Evolutionary conservation across 192 early-diverging fungal species (phyloP), one percentile per base, ranked within the genome.

Genomic region (Spinellus fusiger): DNA sequence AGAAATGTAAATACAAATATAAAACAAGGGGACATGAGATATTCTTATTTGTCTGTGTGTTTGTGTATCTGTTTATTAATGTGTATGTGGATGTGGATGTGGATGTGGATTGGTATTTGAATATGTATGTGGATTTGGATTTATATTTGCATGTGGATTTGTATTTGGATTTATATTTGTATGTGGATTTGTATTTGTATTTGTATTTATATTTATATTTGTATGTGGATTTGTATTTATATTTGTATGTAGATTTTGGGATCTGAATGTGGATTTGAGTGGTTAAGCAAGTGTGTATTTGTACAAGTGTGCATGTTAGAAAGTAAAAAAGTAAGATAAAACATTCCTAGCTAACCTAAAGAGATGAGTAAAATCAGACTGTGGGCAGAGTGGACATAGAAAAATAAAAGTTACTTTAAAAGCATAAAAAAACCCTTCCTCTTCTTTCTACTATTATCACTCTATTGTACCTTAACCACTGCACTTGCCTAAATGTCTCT

Each of bases 271-370:
- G n/a, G n/a, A n/a, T n/a, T n/a, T n/a, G n/a, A n/a, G n/a, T n/a
- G n/a, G n/a, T n/a, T n/a, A n/a, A n/a, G n/a, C n/a, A n/a, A n/a
- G n/a, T n/a, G 49, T 66, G 64, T 9, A 66, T 34, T 26, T 72
- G 70, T 3, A 54, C 49, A 22, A 72, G 26, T 9, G 70, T 61
- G 35, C 64, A 44, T n/a, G n/a, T n/a, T n/a, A n/a, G n/a, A n/a
- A n/a, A n/a, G 18, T 28, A 54, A 0, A 18, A 29, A 32, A 47
- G 58, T 25, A 27, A 22, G 0, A 22, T 44, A 32, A 54, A 60
- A 28, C 26, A 61, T 27, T n/a, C n/a, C n/a, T 13, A 38, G 26
- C 1, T 22, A 8, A 37, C n/a, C 16, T 5, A 37, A 25, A 4
- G 27, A 16, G 5, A n/a, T n/a, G n/a, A n/a, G n/a, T n/a, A n/a